Conservation (phyloP, 805 yeast species). For the Candida glaebosa region DNA sequence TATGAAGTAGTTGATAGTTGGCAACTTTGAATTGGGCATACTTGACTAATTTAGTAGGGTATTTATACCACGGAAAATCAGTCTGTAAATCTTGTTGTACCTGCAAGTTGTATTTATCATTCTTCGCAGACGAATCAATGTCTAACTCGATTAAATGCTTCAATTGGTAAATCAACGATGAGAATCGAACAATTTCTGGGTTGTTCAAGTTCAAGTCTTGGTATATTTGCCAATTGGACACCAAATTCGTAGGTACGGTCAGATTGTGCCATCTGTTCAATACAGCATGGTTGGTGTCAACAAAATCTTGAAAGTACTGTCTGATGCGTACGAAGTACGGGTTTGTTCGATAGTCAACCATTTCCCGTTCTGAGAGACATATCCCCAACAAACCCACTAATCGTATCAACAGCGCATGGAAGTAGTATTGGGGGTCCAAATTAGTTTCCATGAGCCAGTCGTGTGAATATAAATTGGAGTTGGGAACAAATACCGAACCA, state of each 20-base stretch:
- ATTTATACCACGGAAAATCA: conserved; percentile 79
- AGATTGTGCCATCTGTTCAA: conserved; percentile 20
- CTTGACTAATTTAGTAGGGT: conserved; percentile 54
- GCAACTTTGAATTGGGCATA: conserved; percentile 55
- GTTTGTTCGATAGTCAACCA: conserved; percentile 24
- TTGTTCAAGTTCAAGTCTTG: conserved; percentile 16
- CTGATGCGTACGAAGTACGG: conserved; percentile 18
- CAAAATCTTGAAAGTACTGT: conserved; percentile 16
- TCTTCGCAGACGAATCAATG: conserved; percentile 28
- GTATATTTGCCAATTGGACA: conserved; percentile 19
- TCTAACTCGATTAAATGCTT: conserved; percentile 12
- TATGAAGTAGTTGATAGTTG: conserved; percentile 47
- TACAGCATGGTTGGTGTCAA: conserved; percentile 7
- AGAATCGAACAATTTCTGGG: conserved; percentile 9
- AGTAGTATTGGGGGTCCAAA: conserved; percentile 21
- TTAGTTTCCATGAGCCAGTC: conserved; percentile 28
- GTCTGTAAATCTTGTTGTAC: conserved; percentile 50
- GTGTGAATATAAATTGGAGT: conserved; percentile 31
- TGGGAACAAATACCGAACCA: conserved; percentile 26
- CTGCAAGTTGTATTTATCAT: conserved; percentile 45
- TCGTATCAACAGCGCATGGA: conserved; percentile 35
- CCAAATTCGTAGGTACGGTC: conserved; percentile 14
- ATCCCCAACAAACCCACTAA: conserved; percentile 34
- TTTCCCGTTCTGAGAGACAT: conserved; percentile 38
- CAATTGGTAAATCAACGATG: conserved; percentile 12